phyloP scores from a whole-genome alignment of 78 protist genomes.

The Tieghemostelium lacteum region DNA sequence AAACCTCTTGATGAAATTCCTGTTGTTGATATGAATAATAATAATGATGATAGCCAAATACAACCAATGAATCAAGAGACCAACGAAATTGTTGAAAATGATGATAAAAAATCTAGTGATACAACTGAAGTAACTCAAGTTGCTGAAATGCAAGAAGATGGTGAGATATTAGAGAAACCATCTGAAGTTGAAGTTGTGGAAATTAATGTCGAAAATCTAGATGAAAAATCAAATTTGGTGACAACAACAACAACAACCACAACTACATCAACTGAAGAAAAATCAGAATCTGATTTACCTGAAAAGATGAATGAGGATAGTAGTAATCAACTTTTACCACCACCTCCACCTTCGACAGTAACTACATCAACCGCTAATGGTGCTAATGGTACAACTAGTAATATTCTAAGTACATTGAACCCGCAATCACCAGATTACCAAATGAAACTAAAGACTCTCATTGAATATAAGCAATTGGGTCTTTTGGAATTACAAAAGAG shows the following conservation, averaged over 20 bases:
- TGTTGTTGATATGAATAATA: too few relatives aligned
- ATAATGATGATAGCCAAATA: too few relatives aligned
- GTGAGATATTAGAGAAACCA: background rate
- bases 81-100: too few relatives aligned
- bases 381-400: too few relatives aligned
- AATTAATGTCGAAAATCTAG: background rate
- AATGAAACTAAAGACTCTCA: background rate
- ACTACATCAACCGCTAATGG: conserved; percentile 10
- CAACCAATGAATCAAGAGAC: too few relatives aligned
- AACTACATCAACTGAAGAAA: background rate
- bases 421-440: too few relatives aligned
- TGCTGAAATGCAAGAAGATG: too few relatives aligned
- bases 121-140: too few relatives aligned
- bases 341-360: conserved; percentile 34
- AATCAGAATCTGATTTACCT: background rate
- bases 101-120: too few relatives aligned
- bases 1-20: too few relatives aligned
- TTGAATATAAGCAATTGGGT: conserved; percentile 32
- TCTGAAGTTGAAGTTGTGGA: background rate
- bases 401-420: too few relatives aligned
- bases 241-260: background rate
- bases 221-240: background rate
- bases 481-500: conserved; percentile 42
- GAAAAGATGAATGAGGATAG: background rate
- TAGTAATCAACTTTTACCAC: conserved; percentile 12